Conservation (phyloP, 2,329 filamentous ascomycete species). For the Hirsutella rhossiliensis region DNA sequence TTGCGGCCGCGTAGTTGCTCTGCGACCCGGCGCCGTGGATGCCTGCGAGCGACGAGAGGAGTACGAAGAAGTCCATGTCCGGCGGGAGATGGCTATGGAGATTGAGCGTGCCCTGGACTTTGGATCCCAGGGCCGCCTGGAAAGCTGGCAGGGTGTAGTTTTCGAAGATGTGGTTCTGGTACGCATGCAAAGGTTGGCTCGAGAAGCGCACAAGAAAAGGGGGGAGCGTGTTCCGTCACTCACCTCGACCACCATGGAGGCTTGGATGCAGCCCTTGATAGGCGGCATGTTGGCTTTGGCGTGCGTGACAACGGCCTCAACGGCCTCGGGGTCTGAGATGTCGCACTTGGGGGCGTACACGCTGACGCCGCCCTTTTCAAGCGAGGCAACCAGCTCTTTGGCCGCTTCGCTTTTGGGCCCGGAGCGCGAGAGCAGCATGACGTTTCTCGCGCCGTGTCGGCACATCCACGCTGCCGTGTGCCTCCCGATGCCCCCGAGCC, state of each 20-base stretch:
- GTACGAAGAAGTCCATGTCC: conserved; percentile 39
- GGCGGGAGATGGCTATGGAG: conserved; percentile 32
- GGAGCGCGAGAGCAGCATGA: conserved; percentile 36
- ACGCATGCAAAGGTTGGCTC: too few relatives aligned
- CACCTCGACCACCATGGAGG: conserved; percentile 33
- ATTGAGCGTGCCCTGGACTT: conserved; percentile 41
- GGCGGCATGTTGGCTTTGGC: conserved; percentile 19
- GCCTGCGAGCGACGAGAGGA: conserved; percentile 38
- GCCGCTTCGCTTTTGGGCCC: conserved; percentile 28
- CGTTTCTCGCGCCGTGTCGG: conserved; percentile 31
- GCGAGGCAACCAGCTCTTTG: conserved; percentile 26
- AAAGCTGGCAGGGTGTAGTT: conserved; percentile 40
- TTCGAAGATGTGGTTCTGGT: conserved; percentile 35
- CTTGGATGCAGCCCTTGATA: conserved; percentile 30
- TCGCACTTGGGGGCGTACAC: conserved; percentile 36
- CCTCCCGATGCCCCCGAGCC: conserved; percentile 38
- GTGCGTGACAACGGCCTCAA: conserved; percentile 30
- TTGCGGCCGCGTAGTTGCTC: conserved; percentile 38
- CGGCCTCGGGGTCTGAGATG: too few relatives aligned
- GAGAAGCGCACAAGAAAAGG: too few relatives aligned
- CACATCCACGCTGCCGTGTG: conserved; percentile 38
- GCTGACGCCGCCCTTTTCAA: conserved; percentile 28
- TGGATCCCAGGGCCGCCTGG: conserved; percentile 33
- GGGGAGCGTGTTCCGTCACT: too few relatives aligned
- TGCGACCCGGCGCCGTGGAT: conserved; percentile 39